Conservation (phyloP, 2,329 filamentous ascomycete genomes). For the Ophiosphaerella korrae region DNA sequence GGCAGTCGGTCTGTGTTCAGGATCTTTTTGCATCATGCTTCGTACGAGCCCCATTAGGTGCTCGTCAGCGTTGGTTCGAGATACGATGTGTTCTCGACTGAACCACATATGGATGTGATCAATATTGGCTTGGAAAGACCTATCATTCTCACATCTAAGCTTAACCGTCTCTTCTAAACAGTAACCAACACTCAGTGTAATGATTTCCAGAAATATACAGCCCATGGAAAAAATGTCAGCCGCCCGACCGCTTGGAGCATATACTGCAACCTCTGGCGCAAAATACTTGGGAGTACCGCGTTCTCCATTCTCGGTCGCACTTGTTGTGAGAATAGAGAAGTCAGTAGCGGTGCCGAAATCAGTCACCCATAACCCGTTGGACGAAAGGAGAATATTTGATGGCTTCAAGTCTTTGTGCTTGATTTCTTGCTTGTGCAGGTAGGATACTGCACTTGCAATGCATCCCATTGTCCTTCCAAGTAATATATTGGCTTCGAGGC, state of each 20-base stretch:
- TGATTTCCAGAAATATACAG: constrained; percentile 19
- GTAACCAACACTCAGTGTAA: not conserved
- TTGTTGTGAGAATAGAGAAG: constrained; percentile 14
- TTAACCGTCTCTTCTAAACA: not conserved
- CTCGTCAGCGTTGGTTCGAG: not conserved
- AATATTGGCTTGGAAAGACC: not conserved
- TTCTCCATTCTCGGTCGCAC: constrained; percentile 18
- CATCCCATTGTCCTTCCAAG: constrained; percentile 15
- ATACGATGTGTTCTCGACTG: not conserved
- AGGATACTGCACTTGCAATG: constrained; percentile 11
- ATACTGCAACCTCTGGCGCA: constrained; percentile 17
- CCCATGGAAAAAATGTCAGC: constrained; percentile 22
- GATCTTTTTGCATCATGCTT: not conserved
- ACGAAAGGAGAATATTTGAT: constrained; percentile 13
- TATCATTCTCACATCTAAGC: constrained; percentile 1
- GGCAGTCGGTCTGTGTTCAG: not conserved
- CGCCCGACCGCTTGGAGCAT: constrained; percentile 9
- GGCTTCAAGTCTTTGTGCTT: constrained; percentile 26
- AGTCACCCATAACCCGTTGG: constrained; percentile 12
- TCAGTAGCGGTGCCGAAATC: constrained; percentile 22
- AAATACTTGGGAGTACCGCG: constrained; percentile 22
- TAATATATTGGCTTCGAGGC: not conserved
- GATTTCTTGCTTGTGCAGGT: constrained; percentile 18
- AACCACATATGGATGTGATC: constrained; percentile 1
- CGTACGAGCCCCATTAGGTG: not conserved